phyloP scores from a whole-genome alignment of 495 filamentous ascomycete genomes.

The Chaetomidium leptoderma region DNA sequence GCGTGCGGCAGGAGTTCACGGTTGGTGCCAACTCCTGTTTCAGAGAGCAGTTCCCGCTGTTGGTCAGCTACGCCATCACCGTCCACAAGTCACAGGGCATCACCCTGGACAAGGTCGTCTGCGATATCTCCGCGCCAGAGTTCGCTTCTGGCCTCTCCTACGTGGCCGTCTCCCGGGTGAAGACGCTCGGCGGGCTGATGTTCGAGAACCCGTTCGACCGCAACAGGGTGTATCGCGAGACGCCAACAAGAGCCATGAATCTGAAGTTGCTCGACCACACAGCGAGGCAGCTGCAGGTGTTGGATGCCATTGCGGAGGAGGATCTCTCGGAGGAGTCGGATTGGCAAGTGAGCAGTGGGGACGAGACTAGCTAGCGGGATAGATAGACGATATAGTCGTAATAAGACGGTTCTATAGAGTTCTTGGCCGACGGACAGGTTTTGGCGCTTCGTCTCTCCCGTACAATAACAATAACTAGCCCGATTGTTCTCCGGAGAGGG shows the following conservation, averaged over 20 bases:
- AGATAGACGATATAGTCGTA: not conserved
- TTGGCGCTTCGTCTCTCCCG: slow-evolving; percentile 9
- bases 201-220: slow-evolving; percentile 1
- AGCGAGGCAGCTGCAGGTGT: not conserved
- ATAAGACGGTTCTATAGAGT: not conserved
- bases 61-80: slow-evolving; percentile 83
- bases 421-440: slow-evolving; percentile 4
- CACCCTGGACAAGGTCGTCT: slow-evolving; percentile 80
- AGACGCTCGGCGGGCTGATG: slow-evolving; percentile 1
- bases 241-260: not conserved
- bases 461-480: not conserved
- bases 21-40: not conserved
- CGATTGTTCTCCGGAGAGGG: slow-evolving; percentile 9
- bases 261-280: not conserved
- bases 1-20: not conserved
- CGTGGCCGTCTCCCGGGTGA: slow-evolving; percentile 1
- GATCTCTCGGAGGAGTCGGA: not conserved
- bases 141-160: slow-evolving; percentile 5
- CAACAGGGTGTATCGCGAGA: slow-evolving; percentile 1
- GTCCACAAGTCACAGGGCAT: slow-evolving; percentile 95
- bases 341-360: not conserved
- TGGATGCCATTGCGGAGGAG: not conserved
- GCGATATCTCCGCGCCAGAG: not conserved
- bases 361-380: not conserved
- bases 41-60: slow-evolving; percentile 61